Evolutionary conservation across 2,329 filamentous ascomycete species (phyloP).

Genomic region (Lasiodiplodia theobromae): DNA sequence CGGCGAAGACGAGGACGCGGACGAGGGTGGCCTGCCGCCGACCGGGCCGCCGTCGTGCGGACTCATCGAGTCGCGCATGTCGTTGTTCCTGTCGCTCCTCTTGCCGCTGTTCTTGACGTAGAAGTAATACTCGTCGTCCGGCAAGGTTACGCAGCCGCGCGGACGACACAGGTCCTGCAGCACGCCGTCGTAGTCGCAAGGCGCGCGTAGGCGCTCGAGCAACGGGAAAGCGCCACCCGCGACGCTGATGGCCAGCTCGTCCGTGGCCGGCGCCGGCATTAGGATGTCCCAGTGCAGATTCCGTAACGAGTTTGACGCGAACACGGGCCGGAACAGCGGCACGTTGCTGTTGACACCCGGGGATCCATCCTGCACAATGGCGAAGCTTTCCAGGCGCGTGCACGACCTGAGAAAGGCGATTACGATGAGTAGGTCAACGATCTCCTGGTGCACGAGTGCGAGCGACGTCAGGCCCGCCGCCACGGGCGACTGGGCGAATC

Average conservation of each 20-base stretch:
- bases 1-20: background rate
- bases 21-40: background rate
- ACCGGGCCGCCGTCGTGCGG: background rate
- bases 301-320: slow-evolving; percentile 58
- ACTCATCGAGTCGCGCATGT: background rate
- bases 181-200: slow-evolving; percentile 72
- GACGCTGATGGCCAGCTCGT: slow-evolving; percentile 70
- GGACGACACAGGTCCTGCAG: slow-evolving; percentile 75
- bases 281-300: slow-evolving; percentile 69
- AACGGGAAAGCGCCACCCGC: slow-evolving; percentile 67
- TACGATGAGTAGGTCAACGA: slow-evolving; percentile 60
- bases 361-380: slow-evolving; percentile 59
- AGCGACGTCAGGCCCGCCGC: slow-evolving; percentile 56
- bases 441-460: slow-evolving; percentile 60
- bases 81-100: slow-evolving; percentile 11
- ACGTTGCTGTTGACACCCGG: slow-evolving; percentile 54
- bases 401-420: slow-evolving; percentile 60
- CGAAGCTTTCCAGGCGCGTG: slow-evolving; percentile 56
- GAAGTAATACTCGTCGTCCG: background rate
- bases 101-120: slow-evolving; percentile 8
- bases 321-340: slow-evolving; percentile 55
- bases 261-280: slow-evolving; percentile 62
- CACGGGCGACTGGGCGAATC: slow-evolving; percentile 57
- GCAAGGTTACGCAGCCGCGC: slow-evolving; percentile 58
- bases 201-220: slow-evolving; percentile 66